These are phyloP conservation scores for Penicillium coffeae DNA, from an alignment of 495 filamentous ascomycete species.

Conservation along the genomic window DNA sequence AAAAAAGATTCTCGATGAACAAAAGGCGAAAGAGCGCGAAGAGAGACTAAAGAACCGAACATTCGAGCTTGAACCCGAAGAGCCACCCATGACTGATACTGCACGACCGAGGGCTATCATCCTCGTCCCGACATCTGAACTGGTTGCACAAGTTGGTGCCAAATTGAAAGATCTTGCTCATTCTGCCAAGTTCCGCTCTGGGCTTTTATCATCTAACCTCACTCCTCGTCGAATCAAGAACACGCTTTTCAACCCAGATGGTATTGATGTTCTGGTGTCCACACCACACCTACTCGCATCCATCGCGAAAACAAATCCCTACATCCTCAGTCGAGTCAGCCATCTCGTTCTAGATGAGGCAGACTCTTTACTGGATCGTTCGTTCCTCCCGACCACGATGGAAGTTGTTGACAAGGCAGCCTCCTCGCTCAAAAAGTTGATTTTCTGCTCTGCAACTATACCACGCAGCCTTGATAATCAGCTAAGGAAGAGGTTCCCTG, in stretches of 20 bases:
- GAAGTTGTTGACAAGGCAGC: conserved; percentile 72
- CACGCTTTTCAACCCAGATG: conserved; percentile 72
- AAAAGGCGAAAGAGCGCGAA: conserved; percentile 44
- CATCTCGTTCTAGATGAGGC: conserved; percentile 92
- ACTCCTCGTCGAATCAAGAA: conserved; percentile 77
- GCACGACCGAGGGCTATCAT: conserved; percentile 81
- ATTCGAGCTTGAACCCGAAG: conserved; percentile 52
- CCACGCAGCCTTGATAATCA: conserved; percentile 80
- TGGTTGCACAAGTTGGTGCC: conserved; percentile 80
- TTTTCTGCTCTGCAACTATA: conserved; percentile 96
- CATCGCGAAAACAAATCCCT: conserved; percentile 80
- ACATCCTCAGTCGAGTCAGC: conserved; percentile 79
- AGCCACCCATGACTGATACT: conserved; percentile 54
- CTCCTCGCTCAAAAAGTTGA: conserved; percentile 78
- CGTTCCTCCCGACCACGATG: conserved; percentile 78
- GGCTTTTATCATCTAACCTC: conserved; percentile 71
- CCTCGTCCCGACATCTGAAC: conserved; percentile 87
- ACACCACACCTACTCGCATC: conserved; percentile 86
- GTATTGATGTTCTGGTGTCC: conserved; percentile 80
- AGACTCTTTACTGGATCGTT: conserved; percentile 89
- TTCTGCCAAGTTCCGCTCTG: conserved; percentile 74
- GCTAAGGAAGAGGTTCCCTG: conserved; percentile 75
- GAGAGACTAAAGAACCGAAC: conserved; percentile 46
- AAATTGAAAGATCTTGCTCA: conserved; percentile 81
- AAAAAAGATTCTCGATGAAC: conserved; percentile 47